phyloP scores from a whole-genome alignment of 2,329 filamentous ascomycete species.

The Gaeumannomyces sp. region DNA sequence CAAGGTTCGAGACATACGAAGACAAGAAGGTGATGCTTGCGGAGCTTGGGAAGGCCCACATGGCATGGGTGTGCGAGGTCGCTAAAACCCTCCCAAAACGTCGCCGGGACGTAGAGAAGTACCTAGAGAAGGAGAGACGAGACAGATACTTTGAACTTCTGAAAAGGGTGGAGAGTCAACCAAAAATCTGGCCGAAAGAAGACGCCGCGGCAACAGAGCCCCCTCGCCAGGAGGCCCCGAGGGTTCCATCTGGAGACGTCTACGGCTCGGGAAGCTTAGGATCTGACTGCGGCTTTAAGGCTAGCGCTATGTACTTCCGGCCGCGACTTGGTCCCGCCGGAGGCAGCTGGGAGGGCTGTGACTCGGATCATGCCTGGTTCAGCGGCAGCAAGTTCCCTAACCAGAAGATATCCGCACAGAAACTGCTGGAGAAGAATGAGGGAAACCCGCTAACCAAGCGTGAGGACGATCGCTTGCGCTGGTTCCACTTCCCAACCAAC shows the following conservation, averaged over 20 bases:
- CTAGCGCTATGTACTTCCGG: background rate
- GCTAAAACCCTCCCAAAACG: background rate
- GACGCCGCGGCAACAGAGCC: background rate
- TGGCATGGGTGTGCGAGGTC: background rate
- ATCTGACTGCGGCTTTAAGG: background rate
- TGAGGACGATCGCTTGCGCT: conserved; percentile 10
- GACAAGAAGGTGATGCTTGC: background rate
- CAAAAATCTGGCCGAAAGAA: background rate
- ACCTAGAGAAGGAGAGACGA: background rate
- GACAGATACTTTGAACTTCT: background rate
- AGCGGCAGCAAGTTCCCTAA: background rate
- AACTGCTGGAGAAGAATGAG: background rate
- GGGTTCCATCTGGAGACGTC: too few relatives aligned
- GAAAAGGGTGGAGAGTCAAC: background rate
- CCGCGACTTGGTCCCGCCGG: too few relatives aligned
- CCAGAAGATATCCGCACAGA: background rate
- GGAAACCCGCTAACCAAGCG: background rate
- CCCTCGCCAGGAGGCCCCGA: background rate
- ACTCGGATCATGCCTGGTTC: background rate
- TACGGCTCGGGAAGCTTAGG: too few relatives aligned
- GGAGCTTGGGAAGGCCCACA: background rate
- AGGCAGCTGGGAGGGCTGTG: background rate
- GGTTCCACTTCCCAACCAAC: conserved; percentile 18
- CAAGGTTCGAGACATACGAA: background rate
- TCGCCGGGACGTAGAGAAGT: background rate